Evolutionary conservation across 176 grass and related monocot genomes (phyloP), one percentile per base, ranked within the genome.

Genomic region (Otatea glauca): DNA sequence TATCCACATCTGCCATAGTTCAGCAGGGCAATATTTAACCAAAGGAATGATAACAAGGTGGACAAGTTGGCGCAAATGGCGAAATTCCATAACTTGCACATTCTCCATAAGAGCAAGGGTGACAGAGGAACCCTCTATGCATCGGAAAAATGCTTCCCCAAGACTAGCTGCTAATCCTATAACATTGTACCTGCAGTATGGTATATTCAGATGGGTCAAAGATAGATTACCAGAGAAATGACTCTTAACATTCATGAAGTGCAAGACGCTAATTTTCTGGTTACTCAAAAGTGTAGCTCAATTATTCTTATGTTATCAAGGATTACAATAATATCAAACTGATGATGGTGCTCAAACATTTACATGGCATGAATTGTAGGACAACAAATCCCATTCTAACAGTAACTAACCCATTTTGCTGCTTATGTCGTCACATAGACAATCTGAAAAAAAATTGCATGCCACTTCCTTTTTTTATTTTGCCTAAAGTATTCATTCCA

Each of bases 11-110:
- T 81, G 85, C 93, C 96, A 95, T 54, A 92, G 79, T 62, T 92
- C 83, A 35, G 83, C 54, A 79, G 93, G 93, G 74, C 96, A 95
- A 77, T 89, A 88, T 87, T 93, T 95, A 67, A 98, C 85, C 74
- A 98, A 84, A 66, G 92, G 96, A 86, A 95, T 83, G 73, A 98
- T 56, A 69, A 85, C 96, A 86, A 93, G 92, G 80, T 98, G 96
- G 58, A 98, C 95, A 81, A 98, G 89, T 87, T 92, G 89, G 48
- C 96, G 93, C 68, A 98, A 75, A 83, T 98, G 96, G 44, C 96
- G 92, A 74, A 94, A 98, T 74, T 98, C 96, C 96, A 98, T 98
- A 70, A 81, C 80, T 92, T 94, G 87, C 23, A 98, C 68, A 80
- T 95, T 95, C 83, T 98, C 96, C 83, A 85, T 87, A 65, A 98